Base-by-base conservation (phyloP, 2,329 filamentous ascomycete genomes). In the Scytalidium sp. region DNA sequence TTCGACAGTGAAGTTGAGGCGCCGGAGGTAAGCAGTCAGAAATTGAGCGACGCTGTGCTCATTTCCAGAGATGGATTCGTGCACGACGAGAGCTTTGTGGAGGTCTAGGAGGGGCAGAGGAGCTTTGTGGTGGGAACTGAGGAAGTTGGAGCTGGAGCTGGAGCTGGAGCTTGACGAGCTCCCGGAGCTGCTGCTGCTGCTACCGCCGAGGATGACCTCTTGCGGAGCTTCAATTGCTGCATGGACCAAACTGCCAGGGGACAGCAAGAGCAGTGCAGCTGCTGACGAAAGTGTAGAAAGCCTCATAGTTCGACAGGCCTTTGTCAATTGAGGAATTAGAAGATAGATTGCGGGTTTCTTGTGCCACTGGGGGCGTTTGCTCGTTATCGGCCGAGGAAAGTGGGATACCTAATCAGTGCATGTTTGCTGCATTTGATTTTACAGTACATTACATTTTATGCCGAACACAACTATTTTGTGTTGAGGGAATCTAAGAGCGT, bases 41-140 rank as follows among this genome's bases (percentile, higher is more conserved):
- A 80, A 86, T 52, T 76, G 60, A 22, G 79, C 82, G 17, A 86
- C 76, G 5, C 73, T 65, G 44, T 77, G 65, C 64, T 89, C 85
- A 57, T 85, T 78, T 29, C 75, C 75, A 3, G 77, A 78, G 54
- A 87, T 79, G 2, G 84, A 88, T 56, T 81, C 75, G 50, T 80
- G 79, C 51, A 82, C 70, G 48, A 85, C 73, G n/a, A 89, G 75
- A 25, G 76, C 74, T 49, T 79, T 76, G 65, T 89, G 85, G 3
- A 88, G 74, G 7, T 72, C 73, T 40, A 88, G 71, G 11, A 89
- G 70, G 2, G 70, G 68, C 5, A 15, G 58, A 19, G 58, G 50
- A 46, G 53, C 50, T 20, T n/a, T n/a, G n/a, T n/a, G n/a, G n/a
- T n/a, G n/a, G n/a, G n/a, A n/a, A n/a, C n/a, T n/a, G n/a, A n/a